Conservation (phyloP, 768 basidiomycete species). For the Agaricus subrufescens region DNA sequence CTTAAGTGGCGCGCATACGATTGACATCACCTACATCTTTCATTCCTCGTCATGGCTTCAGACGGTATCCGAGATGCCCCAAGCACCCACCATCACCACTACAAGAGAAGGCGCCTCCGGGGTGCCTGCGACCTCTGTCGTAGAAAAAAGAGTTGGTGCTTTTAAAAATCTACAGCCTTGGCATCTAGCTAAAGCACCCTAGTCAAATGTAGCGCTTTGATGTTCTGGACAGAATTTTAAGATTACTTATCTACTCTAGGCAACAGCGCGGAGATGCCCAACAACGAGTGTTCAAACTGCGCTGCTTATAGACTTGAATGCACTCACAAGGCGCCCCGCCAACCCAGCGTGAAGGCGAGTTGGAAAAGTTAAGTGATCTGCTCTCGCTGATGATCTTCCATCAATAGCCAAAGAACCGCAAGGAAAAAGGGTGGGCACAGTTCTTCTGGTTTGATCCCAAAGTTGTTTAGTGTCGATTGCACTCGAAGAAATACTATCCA, state of each 20-base stretch:
- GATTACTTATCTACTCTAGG: constrained; percentile 25
- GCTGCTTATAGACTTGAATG: constrained; percentile 42
- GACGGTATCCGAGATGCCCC: constrained; percentile 7
- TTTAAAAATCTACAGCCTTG: background rate
- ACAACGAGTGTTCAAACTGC: constrained; percentile 55
- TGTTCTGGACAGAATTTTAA: no score
- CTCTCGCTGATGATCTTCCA: background rate
- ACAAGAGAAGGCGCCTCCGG: constrained; percentile 37
- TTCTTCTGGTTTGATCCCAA: background rate
- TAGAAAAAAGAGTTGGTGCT: constrained; percentile 33
- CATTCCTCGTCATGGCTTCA: constrained; percentile 10
- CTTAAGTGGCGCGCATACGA: background rate
- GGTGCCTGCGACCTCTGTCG: constrained; percentile 45
- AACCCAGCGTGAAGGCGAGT: constrained; percentile 37
- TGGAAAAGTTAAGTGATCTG: background rate
- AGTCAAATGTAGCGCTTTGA: constrained; percentile 33
- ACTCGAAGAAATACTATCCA: constrained; percentile 20
- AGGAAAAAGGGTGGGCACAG: constrained; percentile 27
- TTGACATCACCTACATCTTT: background rate
- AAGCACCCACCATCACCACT: constrained; percentile 3
- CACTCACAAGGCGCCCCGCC: constrained; percentile 47
- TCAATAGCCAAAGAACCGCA: constrained; percentile 23
- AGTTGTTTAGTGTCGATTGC: no score
- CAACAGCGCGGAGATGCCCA: constrained; percentile 58
- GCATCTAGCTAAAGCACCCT: constrained; percentile 2